A percentile compares a stretch with the other conserved stretches of the same genome.
Conservation (phyloP, 2,329 filamentous ascomycete genomes). For the Colletotrichum lini region DNA sequence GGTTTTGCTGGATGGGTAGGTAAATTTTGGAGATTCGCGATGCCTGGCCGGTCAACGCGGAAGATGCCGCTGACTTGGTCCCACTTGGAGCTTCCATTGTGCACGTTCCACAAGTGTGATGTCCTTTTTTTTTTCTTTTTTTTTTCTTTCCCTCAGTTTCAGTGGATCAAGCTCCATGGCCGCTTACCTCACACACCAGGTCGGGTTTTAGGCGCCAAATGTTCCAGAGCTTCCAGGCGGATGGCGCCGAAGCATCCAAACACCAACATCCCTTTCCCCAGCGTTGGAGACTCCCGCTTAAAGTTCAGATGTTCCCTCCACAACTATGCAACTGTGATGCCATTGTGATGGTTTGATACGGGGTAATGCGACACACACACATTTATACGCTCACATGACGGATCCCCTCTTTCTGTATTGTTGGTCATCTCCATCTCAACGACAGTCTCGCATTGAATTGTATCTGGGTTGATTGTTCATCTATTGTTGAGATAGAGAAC, state of each 20-base stretch:
- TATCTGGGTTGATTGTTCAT: constrained; percentile 10
- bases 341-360: constrained; percentile 27
- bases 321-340: constrained; percentile 22
- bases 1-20: constrained; percentile 27
- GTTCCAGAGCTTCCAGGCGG: constrained; percentile 9
- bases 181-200: neutral
- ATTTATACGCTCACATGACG: neutral
- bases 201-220: neutral
- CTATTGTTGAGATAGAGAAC: neutral
- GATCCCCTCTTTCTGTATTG: neutral
- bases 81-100: constrained; percentile 1
- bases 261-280: neutral
- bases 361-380: constrained; percentile 3
- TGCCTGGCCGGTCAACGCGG: constrained; percentile 37
- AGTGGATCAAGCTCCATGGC: constrained; percentile 10
- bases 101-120: neutral
- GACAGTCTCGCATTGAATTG: neutral
- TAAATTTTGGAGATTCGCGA: constrained; percentile 45
- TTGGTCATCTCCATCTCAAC: neutral
- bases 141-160: too few relatives aligned
- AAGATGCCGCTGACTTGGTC: constrained; percentile 30
- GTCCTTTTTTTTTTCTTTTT: too few relatives aligned
- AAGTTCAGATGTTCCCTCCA: constrained; percentile 18
- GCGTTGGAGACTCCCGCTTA: constrained; percentile 1
- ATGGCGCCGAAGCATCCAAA: neutral